A percentile compares a stretch with the other conserved stretches of the same genome.
Evolutionary conservation across 257 asterid genomes (phyloP).

Genomic region (Solanum okadae): DNA sequence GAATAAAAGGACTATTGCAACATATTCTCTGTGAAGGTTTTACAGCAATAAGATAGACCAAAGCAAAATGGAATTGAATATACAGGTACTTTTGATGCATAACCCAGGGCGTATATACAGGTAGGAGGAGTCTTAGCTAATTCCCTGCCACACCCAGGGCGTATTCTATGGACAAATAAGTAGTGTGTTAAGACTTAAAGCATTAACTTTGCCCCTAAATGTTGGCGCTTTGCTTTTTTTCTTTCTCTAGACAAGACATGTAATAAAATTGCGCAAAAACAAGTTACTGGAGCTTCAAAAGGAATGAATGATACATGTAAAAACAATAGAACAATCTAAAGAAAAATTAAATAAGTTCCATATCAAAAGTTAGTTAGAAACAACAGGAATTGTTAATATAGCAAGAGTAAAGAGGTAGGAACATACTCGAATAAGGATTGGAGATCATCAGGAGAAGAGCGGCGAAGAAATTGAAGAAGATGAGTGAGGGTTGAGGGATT

Average conservation of each 20-base stretch:
- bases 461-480: slow-evolving; percentile 53
- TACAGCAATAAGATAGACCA: not conserved
- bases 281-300: not conserved
- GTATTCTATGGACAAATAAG: not conserved
- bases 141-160: not conserved
- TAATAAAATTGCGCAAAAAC: not conserved
- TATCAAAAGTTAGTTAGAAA: not conserved
- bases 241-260: not conserved
- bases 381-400: not conserved
- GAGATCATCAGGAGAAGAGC: slow-evolving; percentile 38
- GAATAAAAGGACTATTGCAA: not conserved
- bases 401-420: not conserved
- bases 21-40: not conserved
- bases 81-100: not conserved
- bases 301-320: not conserved
- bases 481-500: slow-evolving; percentile 28
- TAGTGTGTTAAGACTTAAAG: not conserved
- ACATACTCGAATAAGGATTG: slow-evolving; percentile 73
- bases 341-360: not conserved
- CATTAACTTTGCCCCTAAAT: not conserved
- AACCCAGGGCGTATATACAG: not conserved
- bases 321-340: not conserved
- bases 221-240: not conserved
- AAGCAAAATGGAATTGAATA: not conserved
- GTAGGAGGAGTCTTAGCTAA: not conserved